phyloP scores from a whole-genome alignment of 305 asterid species.

The Solanum hybrid region DNA sequence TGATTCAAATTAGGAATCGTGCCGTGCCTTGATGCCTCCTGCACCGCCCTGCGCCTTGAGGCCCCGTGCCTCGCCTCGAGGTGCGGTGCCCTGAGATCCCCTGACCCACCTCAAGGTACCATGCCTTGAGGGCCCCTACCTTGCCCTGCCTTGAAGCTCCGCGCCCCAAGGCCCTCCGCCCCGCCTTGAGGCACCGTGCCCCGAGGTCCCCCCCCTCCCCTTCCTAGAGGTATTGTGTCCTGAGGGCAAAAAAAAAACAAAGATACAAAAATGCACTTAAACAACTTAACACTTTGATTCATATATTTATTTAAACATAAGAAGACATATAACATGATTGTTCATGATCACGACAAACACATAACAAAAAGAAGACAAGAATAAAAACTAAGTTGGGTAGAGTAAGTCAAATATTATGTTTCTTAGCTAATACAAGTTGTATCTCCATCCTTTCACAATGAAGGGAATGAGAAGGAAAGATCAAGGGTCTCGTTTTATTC shows the following conservation, averaged over 20 bases:
- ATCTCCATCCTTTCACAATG: not conserved
- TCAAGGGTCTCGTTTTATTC: constrained; percentile 66
- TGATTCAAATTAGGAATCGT: no score
- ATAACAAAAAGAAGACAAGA: not conserved
- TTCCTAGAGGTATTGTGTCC: not conserved
- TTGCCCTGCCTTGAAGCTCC: no score
- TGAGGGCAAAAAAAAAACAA: no score
- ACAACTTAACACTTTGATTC: not conserved
- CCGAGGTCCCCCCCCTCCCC: not conserved
- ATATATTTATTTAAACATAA: not conserved
- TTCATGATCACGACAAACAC: not conserved
- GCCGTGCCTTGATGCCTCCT: no score
- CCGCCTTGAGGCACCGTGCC: not conserved
- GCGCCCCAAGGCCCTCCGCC: no score
- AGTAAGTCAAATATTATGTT: no score
- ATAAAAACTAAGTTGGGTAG: not conserved
- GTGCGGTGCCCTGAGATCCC: no score
- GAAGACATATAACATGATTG: not conserved
- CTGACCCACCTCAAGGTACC: no score
- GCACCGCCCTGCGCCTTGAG: no score
- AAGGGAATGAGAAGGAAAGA: constrained; percentile 12
- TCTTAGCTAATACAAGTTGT: no score
- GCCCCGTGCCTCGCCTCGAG: no score
- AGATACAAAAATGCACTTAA: not conserved
- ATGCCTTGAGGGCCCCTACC: no score